Evolutionary conservation across 345 rosid species (phyloP).

Genomic region (Populus nigra): DNA sequence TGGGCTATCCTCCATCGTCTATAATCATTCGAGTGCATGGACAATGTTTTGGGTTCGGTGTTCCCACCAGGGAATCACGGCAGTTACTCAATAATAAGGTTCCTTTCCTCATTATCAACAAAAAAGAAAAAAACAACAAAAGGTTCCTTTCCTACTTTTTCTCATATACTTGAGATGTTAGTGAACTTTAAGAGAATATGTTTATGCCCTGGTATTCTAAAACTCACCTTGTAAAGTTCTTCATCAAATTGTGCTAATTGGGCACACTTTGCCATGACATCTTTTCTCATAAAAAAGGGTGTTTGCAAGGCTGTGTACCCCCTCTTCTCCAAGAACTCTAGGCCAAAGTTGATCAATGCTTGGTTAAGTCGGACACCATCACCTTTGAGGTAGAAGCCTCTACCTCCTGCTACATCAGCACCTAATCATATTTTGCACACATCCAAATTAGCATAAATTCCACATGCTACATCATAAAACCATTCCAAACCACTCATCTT

Average conservation of each 20-base stretch:
- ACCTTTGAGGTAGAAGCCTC: slow-evolving; percentile 86
- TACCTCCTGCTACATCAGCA: slow-evolving; percentile 78
- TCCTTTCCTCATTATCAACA: no score
- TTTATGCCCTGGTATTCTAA: background rate
- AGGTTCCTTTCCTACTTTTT: no score
- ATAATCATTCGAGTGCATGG: no score
- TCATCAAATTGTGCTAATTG: slow-evolving; percentile 90
- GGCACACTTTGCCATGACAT: slow-evolving; percentile 90
- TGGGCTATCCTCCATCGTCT: no score
- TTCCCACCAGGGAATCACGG: no score
- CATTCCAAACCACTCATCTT: no score
- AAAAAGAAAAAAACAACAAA: no score
- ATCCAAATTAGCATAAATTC: background rate
- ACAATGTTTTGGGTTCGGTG: no score
- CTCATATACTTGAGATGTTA: no score
- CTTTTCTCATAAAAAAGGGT: slow-evolving; percentile 90
- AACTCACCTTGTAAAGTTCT: slow-evolving; percentile 82
- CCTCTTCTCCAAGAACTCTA: slow-evolving; percentile 68
- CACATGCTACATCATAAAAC: background rate
- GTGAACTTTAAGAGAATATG: no score
- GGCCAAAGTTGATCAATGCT: slow-evolving; percentile 82
- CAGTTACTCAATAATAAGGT: no score
- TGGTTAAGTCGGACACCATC: slow-evolving; percentile 84
- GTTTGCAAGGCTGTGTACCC: slow-evolving; percentile 72
- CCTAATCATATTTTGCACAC: slow-evolving; percentile 43